A percentile compares a stretch with the other conserved stretches of the same genome.
phyloP scores from a whole-genome alignment of 495 filamentous ascomycete genomes.

The Penicillium waksmanii region DNA sequence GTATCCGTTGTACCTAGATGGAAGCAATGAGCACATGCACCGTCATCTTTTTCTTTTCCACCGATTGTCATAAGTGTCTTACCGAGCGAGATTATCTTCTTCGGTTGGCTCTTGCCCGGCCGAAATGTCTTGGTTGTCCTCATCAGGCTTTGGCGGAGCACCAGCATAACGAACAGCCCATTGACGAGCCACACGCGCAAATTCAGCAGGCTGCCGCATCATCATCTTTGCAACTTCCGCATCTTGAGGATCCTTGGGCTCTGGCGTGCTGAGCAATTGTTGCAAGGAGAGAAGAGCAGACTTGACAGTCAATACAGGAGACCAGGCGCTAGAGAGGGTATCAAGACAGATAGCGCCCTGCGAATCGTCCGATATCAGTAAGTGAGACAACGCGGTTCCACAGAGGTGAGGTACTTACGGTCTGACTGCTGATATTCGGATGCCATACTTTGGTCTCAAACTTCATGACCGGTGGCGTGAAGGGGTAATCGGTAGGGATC shows the following conservation, averaged over 20 bases:
- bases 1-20: conserved; percentile 80
- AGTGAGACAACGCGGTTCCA: background rate
- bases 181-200: conserved; percentile 80
- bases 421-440: conserved; percentile 94
- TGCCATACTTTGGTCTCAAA: conserved; percentile 98
- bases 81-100: conserved; percentile 53
- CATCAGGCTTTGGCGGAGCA: conserved; percentile 63
- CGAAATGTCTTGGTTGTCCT: conserved; percentile 52
- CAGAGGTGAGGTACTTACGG: conserved; percentile 59
- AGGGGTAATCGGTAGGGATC: conserved; percentile 90
- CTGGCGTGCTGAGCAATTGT: conserved; percentile 88
- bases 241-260: conserved; percentile 96
- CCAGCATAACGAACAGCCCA: conserved; percentile 87
- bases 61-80: conserved; percentile 10
- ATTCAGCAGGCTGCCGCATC: conserved; percentile 74
- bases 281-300: conserved; percentile 91
- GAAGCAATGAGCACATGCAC: conserved; percentile 15
- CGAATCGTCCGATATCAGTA: background rate
- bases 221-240: conserved; percentile 95
- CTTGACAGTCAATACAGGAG: conserved; percentile 94
- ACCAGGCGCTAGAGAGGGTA: conserved; percentile 88
- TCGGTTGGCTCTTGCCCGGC: conserved; percentile 45
- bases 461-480: conserved; percentile 88
- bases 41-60: background rate
- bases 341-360: conserved; percentile 98